Evolutionary conservation across 768 basidiomycete species (phyloP).

Genomic region (Ramaria sp.): DNA sequence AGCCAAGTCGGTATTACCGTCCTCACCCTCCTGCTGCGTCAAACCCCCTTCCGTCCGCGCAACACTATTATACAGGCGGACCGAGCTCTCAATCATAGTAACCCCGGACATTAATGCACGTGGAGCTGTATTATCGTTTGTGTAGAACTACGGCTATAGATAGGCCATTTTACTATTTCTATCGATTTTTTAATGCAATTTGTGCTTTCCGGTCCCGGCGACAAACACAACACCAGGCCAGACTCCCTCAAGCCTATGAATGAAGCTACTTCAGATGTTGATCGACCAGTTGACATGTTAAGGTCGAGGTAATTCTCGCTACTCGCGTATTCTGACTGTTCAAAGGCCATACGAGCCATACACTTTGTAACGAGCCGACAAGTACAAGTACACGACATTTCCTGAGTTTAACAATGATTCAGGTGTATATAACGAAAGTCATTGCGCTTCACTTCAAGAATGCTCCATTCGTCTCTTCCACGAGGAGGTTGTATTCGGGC

Average conservation of each 20-base stretch:
- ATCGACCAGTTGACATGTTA: too few species aligned
- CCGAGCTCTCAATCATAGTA: neutral
- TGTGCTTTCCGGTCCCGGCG: too few species aligned
- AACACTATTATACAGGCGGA: neutral
- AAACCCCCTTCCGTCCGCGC: neutral
- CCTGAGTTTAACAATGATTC: too few species aligned
- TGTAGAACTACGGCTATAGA: constrained; percentile 4
- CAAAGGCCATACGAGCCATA: too few species aligned
- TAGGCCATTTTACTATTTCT: too few species aligned
- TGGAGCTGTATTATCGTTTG: neutral
- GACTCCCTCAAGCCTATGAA: too few species aligned
- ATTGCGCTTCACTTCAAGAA: neutral
- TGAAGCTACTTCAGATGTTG: too few species aligned
- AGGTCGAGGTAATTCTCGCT: too few species aligned
- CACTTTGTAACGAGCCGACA: neutral
- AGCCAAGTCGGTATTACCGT: neutral
- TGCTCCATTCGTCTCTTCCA: constrained; percentile 4
- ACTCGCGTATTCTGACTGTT: too few species aligned
- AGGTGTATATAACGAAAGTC: neutral
- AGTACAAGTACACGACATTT: too few species aligned
- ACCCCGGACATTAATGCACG: neutral
- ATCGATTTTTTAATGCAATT: too few species aligned
- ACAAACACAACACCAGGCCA: too few species aligned
- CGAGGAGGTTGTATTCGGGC: constrained; percentile 1
- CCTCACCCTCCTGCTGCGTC: neutral